A percentile compares a stretch with the other conserved stretches of the same genome.
phyloP scores from a whole-genome alignment of 2,329 filamentous ascomycete species.

The Chalaropsis ovoidea region DNA sequence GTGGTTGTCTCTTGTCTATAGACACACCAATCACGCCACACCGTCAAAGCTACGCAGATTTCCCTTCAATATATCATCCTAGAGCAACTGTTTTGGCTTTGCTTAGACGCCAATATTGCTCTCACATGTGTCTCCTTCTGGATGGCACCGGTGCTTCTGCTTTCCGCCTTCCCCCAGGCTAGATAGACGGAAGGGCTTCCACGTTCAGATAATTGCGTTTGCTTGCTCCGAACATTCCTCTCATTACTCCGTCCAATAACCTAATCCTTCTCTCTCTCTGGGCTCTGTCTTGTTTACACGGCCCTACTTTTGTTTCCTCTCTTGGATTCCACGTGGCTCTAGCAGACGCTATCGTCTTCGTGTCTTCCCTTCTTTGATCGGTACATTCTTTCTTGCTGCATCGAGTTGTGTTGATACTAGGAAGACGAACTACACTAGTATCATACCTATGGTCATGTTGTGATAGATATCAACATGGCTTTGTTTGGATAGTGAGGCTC shows the following conservation, averaged over 20 bases:
- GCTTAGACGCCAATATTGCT: neutral
- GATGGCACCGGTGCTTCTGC: neutral
- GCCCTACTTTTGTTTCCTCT: slow-evolving; percentile 2
- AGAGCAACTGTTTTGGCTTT: neutral
- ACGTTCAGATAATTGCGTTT: no score
- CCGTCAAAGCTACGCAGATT: no score
- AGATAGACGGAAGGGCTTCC: no score
- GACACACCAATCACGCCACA: no score
- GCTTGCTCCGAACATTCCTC: neutral
- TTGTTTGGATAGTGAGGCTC: neutral
- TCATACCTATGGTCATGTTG: neutral
- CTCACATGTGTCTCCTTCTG: neutral
- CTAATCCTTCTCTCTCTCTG: no score
- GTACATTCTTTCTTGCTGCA: neutral
- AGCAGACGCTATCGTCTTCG: neutral
- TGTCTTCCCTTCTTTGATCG: slow-evolving; percentile 2
- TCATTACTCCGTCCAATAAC: neutral
- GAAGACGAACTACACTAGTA: neutral
- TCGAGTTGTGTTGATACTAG: neutral
- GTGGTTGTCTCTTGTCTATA: no score
- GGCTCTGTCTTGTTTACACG: neutral
- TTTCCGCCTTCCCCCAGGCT: neutral
- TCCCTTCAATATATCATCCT: no score
- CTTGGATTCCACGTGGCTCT: neutral
- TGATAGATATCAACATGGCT: neutral